Conservation (phyloP, 306 rosid species). For the Castanea mollissima region DNA sequence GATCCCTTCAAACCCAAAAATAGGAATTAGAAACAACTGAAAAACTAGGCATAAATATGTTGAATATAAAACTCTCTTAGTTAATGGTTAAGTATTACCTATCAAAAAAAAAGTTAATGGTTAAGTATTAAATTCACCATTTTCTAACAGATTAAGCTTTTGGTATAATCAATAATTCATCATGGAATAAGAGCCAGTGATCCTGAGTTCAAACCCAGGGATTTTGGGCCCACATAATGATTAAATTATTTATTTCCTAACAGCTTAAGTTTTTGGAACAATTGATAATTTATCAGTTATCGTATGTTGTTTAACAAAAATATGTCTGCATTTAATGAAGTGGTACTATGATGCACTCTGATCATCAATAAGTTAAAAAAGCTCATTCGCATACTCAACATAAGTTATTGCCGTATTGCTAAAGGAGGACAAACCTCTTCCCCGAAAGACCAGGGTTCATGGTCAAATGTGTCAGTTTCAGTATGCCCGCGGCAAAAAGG, state of each 20-base stretch:
- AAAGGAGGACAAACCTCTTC: conserved; percentile 66
- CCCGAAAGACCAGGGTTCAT: conserved; percentile 96
- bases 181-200: too few species aligned
- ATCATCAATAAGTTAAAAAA: not conserved
- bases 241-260: too few species aligned
- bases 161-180: too few species aligned
- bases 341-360: not conserved
- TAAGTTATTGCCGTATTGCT: conserved; percentile 18
- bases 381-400: not conserved
- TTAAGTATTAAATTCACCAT: too few species aligned
- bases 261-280: too few species aligned
- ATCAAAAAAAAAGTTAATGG: not conserved
- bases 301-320: not conserved
- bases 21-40: not conserved
- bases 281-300: not conserved
- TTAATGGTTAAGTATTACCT: too few species aligned
- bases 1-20: not conserved
- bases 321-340: not conserved
- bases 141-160: too few species aligned
- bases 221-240: too few species aligned
- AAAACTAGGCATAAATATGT: not conserved
- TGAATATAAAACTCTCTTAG: not conserved
- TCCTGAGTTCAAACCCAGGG: too few species aligned
- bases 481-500: conserved; percentile 92
- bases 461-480: conserved; percentile 66